phyloP scores from a whole-genome alignment of 2,329 filamentous ascomycete genomes.

The Gliomastix tumulicola region DNA sequence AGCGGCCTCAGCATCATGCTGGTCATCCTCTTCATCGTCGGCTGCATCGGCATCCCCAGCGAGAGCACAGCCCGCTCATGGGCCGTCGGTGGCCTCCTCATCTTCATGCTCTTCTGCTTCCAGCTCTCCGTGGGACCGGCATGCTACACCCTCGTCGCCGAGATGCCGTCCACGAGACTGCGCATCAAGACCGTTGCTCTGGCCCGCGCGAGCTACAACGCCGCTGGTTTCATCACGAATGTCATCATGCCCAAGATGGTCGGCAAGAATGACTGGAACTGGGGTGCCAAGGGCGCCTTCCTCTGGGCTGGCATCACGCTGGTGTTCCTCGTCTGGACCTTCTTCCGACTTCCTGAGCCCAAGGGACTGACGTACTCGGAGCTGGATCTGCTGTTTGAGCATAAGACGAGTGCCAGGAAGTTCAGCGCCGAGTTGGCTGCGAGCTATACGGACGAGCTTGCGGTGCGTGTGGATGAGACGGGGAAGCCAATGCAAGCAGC shows the following conservation, averaged over 20 bases:
- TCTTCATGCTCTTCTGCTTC: constrained; percentile 36
- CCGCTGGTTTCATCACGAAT: constrained; percentile 12
- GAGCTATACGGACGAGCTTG: not conserved
- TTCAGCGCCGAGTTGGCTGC: constrained; percentile 18
- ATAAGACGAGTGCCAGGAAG: constrained; percentile 16
- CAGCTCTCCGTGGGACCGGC: constrained; percentile 37
- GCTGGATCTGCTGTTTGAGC: constrained; percentile 24
- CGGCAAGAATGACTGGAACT: constrained; percentile 22
- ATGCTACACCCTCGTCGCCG: constrained; percentile 34
- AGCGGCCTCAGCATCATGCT: constrained; percentile 41
- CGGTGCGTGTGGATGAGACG: too few relatives aligned
- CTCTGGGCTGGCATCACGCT: constrained; percentile 19
- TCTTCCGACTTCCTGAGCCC: constrained; percentile 24
- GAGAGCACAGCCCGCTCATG: constrained; percentile 37
- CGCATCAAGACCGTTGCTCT: constrained; percentile 38
- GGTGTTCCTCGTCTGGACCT: constrained; percentile 20
- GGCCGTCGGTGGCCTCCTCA: constrained; percentile 37
- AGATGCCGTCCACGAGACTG: constrained; percentile 36
- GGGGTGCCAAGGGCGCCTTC: constrained; percentile 26
- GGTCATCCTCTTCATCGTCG: constrained; percentile 29
- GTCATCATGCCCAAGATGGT: constrained; percentile 13
- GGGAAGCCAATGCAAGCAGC: too few relatives aligned
- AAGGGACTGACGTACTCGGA: constrained; percentile 22
- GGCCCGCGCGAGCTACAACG: constrained; percentile 40
- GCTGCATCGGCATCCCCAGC: constrained; percentile 34